Conservation (phyloP, 306 rosid species). For the Malus orientalis region DNA sequence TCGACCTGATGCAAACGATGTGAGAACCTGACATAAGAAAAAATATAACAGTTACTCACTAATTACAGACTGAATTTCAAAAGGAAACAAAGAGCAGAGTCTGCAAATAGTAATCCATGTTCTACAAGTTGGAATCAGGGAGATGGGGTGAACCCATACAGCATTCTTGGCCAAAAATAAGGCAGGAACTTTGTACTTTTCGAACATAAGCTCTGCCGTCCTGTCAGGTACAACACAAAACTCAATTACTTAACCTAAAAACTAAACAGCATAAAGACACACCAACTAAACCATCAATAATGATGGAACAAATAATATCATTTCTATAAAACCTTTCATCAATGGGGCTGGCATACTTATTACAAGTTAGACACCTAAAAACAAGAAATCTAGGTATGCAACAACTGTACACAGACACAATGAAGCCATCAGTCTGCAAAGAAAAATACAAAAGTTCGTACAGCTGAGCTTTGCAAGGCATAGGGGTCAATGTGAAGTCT, state of each 20-base stretch:
- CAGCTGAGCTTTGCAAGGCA: not conserved
- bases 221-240: slow-evolving; percentile 45
- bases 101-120: not conserved
- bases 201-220: slow-evolving; percentile 94
- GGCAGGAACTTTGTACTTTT: slow-evolving; percentile 96
- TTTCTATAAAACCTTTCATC: not conserved
- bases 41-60: slow-evolving; percentile 1
- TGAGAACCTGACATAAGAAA: slow-evolving; percentile 60
- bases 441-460: not conserved
- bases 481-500: not conserved
- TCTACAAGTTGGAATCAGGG: slow-evolving; percentile 15
- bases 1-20: slow-evolving; percentile 98
- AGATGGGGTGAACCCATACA: slow-evolving; percentile 37
- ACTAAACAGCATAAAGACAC: not conserved
- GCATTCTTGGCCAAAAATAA: slow-evolving; percentile 96
- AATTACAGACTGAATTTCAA: not conserved
- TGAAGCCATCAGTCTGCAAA: not conserved
- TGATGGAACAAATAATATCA: not conserved
- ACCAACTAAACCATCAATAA: not conserved
- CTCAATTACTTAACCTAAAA: not conserved
- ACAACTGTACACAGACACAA: not conserved
- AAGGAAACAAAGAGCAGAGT: slow-evolving; percentile 6
- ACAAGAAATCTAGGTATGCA: not conserved
- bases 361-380: not conserved
- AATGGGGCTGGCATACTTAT: not conserved